Conservation (phyloP, 768 basidiomycete genomes). For the Calocera viscosa region DNA sequence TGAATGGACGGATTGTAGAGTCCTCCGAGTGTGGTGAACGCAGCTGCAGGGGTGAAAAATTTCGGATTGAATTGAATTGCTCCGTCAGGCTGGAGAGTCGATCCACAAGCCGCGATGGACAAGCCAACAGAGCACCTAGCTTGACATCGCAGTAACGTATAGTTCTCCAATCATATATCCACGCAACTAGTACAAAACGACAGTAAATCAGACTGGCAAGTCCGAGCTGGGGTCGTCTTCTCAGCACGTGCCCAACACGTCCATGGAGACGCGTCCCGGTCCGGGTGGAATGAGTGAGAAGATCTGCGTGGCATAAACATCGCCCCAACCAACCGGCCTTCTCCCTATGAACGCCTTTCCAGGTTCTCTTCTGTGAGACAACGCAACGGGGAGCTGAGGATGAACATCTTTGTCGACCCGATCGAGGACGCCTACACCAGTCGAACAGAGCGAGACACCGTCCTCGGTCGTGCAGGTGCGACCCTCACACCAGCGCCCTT, state of each 20-base stretch:
- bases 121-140: too few relatives aligned
- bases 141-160: too few relatives aligned
- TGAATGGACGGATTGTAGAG: too few relatives aligned
- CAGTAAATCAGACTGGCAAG: too few relatives aligned
- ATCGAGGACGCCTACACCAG: neutral
- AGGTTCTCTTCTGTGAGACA: neutral
- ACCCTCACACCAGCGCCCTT: neutral
- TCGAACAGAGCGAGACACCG: neutral
- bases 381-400: neutral
- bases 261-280: neutral
- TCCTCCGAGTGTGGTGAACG: too few relatives aligned
- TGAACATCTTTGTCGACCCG: slow-evolving; percentile 4
- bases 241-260: neutral
- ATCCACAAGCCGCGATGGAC: too few relatives aligned
- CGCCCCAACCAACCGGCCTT: neutral
- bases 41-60: too few relatives aligned
- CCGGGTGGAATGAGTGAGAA: neutral
- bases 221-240: neutral
- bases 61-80: too few relatives aligned
- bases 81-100: too few relatives aligned
- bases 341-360: neutral
- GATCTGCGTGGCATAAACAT: neutral
- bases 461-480: neutral
- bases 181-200: too few relatives aligned
- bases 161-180: too few relatives aligned